Evolutionary conservation across 345 rosid species (phyloP), one percentile per base, ranked within the genome.

Genomic region (Eucalyptus curtisii): DNA sequence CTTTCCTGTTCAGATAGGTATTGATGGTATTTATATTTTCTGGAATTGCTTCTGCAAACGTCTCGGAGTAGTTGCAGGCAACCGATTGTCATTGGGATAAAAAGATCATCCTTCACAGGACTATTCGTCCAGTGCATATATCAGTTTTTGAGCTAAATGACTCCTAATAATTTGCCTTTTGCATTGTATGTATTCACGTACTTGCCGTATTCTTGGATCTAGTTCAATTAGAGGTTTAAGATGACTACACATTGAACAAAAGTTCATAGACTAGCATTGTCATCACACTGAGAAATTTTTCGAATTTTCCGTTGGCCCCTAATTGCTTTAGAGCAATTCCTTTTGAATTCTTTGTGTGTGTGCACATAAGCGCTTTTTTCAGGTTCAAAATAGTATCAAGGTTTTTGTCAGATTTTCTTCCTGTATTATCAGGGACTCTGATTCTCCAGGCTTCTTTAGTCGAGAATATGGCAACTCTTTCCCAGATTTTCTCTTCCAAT

Each of bases 301-400:
- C 3, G 4, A 59, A 27, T 27, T 59, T 27, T 59, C 68, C 31
- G 3, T 59, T 12, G 68, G 68, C 0, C 66, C 31, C 68, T 30
- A 59, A 13, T 30, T 59, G 31, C 31, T 59, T 59, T 30, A 59
- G 68, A 59, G 68, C 31, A 27, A 59, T 6, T 59, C 31, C 31
- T 59, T 52, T 52, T 19, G 68, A 59, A 59, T 59, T 59, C 68
- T 4, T 13, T 13, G 15, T 27, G 31, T 27, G n/a, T 59, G 66
- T 1, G 14, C 15, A 30, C 7, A 0, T 27, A 11, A 13, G 68
- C 31, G 31, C 16, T 59, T 59, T 27, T 59, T 27, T 6, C 31
- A 27, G 31, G 16, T 27, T 27, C 7, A 27, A 27, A 59, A 52
- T 52, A 1, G 57, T 3, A 52, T 52, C 4, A 1, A 0, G 57